Evolutionary conservation across 2,329 filamentous ascomycete species (phyloP).

Genomic region (Hyphodiscus sp.): DNA sequence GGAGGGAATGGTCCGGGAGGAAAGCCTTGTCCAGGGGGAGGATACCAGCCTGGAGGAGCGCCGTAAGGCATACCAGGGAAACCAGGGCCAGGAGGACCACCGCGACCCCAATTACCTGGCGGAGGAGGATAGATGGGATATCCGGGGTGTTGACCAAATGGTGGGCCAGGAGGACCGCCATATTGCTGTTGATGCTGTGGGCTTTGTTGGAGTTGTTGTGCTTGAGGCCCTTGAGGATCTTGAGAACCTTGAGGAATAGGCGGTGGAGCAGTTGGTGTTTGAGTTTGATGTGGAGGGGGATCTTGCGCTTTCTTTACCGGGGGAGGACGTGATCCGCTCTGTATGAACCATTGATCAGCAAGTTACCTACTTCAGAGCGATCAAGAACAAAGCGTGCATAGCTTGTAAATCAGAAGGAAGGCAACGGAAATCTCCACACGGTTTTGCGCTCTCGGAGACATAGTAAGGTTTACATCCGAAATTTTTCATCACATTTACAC

Average conservation of each 20-base stretch:
- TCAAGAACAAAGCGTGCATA: background rate
- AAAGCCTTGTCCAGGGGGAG: constrained; percentile 68
- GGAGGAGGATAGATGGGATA: constrained; percentile 34
- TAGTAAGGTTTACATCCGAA: constrained; percentile 91
- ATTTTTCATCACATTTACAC: constrained; percentile 77
- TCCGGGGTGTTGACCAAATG: constrained; percentile 37
- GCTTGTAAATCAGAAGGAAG: constrained; percentile 85
- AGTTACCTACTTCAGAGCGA: constrained; percentile 2
- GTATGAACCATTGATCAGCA: constrained; percentile 33
- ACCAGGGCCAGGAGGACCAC: constrained; percentile 51
- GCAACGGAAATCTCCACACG: constrained; percentile 99
- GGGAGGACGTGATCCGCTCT: constrained; percentile 36
- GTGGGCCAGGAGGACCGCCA: constrained; percentile 14
- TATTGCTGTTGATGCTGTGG: constrained; percentile 14
- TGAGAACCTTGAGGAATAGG: constrained; percentile 10
- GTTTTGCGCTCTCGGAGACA: constrained; percentile 86
- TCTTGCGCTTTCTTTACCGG: constrained; percentile 9
- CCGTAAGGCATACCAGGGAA: constrained; percentile 75
- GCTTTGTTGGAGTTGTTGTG: constrained; percentile 5
- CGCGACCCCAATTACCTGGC: constrained; percentile 48
- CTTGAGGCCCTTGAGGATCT: constrained; percentile 7
- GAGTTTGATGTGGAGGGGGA: constrained; percentile 13
- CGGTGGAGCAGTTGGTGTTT: constrained; percentile 9
- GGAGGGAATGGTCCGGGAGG: constrained; percentile 46
- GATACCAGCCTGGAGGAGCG: constrained; percentile 69